These are phyloP conservation scores for Microdochium trichocladiopsis DNA, from an alignment of 2,329 filamentous ascomycete genomes.

Conservation along the genomic window DNA sequence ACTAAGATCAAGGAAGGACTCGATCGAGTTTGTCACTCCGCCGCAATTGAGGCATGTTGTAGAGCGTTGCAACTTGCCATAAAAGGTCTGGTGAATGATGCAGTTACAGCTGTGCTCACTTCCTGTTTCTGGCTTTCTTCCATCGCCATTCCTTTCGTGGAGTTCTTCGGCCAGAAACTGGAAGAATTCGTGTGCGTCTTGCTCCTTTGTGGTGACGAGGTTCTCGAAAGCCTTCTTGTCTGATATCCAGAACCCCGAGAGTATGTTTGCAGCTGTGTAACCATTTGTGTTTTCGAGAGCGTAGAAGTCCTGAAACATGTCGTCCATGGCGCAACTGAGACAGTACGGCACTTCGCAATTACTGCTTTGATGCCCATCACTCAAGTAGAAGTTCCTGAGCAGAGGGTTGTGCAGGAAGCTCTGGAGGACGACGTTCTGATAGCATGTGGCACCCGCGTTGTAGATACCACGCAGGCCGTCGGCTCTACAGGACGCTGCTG, in stretches of 20 bases:
- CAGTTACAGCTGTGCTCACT: constrained; percentile 69
- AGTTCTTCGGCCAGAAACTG: constrained; percentile 91
- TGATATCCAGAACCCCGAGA: constrained; percentile 85
- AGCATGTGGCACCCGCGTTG: constrained; percentile 97
- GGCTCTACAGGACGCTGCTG: constrained; percentile 72
- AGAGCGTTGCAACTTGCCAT: constrained; percentile 82
- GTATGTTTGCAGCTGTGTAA: constrained; percentile 82
- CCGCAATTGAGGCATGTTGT: constrained; percentile 87
- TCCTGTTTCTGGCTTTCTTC: constrained; percentile 51
- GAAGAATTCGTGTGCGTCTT: constrained; percentile 96
- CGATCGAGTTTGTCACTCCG: constrained; percentile 73
- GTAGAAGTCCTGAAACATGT: constrained; percentile 68
- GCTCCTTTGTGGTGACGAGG: constrained; percentile 85
- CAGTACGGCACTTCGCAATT: constrained; percentile 62
- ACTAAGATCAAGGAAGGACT: constrained; percentile 87
- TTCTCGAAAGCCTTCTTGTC: constrained; percentile 66
- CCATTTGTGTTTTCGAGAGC: constrained; percentile 74
- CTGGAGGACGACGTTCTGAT: constrained; percentile 94
- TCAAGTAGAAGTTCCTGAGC: constrained; percentile 84
- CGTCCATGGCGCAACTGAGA: constrained; percentile 64
- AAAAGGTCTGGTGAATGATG: constrained; percentile 91
- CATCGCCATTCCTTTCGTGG: constrained; percentile 72
- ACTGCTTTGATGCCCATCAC: constrained; percentile 75
- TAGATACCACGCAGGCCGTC: constrained; percentile 88
- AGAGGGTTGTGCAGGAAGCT: constrained; percentile 90